Conservation (phyloP, 306 rosid genomes). For the cucumber (Cucumis sativus) region Cucumber_9930_V3 NC_026661.2:8937501-8938000, state of each 20-base stretch:
- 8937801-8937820: neutral
- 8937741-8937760: neutral
- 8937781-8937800: neutral
- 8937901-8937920: neutral
- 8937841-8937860: neutral
- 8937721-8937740: neutral
- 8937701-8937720: neutral
- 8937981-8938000: slow-evolving; percentile 59
- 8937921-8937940: neutral
- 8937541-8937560: no score
- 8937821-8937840: neutral
- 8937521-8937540: no score
- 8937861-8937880: no score
- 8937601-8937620: no score
- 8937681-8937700: neutral
- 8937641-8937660: no score
- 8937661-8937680: no score
- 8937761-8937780: neutral
- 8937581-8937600: no score
- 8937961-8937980: slow-evolving; percentile 42
- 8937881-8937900: neutral
- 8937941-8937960: neutral
- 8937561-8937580: no score
- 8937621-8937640: no score
- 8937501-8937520: no score